Percentiles rank a stretch among this genome's conserved stretches.
phyloP scores from a whole-genome alignment of 805 yeast genomes.

The Saturnispora sekii region DNA sequence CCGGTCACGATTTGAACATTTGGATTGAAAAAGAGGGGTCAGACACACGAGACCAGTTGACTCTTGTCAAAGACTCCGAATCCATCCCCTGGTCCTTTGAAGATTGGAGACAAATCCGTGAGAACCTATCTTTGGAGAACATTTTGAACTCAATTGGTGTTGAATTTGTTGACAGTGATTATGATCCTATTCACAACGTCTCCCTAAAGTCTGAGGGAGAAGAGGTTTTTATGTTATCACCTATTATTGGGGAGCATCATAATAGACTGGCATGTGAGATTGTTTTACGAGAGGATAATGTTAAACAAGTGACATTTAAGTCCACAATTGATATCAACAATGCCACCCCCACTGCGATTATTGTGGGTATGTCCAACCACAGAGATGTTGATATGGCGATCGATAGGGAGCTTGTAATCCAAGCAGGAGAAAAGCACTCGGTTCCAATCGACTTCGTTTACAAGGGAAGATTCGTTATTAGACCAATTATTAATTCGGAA shows the following conservation, averaged over 20 bases:
- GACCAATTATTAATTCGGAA: conserved; percentile 45
- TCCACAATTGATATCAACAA: conserved; percentile 69
- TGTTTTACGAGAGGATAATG: conserved; percentile 59
- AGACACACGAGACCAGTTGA: conserved; percentile 23
- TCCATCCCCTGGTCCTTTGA: conserved; percentile 81
- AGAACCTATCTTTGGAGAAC: conserved; percentile 58
- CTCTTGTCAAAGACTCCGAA: conserved; percentile 38
- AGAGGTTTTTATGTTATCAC: conserved; percentile 55
- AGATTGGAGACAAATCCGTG: conserved; percentile 85
- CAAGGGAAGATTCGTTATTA: conserved; percentile 43
- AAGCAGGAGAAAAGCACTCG: conserved; percentile 50
- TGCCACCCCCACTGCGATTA: conserved; percentile 51
- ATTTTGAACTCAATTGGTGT: conserved; percentile 55
- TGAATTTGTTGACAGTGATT: conserved; percentile 45
- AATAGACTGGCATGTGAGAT: conserved; percentile 69
- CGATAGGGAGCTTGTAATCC: conserved; percentile 31
- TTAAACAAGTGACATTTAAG: conserved; percentile 66
- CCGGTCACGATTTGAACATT: conserved; percentile 71
- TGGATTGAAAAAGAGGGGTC: conserved; percentile 51
- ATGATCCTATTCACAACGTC: conserved; percentile 43
- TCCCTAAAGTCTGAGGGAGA: conserved; percentile 81
- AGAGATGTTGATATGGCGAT: conserved; percentile 22
- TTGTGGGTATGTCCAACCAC: conserved; percentile 28
- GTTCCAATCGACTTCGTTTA: conserved; percentile 68
- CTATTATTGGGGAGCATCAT: conserved; percentile 43